phyloP scores from a whole-genome alignment of 331 rosid species.

The Quercus lobata region DNA sequence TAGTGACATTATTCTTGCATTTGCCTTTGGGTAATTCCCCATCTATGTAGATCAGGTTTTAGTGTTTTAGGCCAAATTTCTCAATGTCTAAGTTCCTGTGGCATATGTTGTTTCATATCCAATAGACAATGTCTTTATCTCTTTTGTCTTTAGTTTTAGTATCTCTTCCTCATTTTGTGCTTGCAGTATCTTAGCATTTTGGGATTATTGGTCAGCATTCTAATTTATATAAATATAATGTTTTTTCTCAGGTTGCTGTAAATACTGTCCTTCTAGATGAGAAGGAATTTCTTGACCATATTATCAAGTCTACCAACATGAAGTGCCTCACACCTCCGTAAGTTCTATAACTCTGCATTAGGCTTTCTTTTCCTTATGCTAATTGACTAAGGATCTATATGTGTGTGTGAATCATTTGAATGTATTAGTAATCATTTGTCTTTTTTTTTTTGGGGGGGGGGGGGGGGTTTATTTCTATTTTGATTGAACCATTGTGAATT shows the following conservation, averaged over 20 bases:
- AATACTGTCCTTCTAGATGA: constrained; percentile 82
- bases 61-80: background rate
- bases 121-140: background rate
- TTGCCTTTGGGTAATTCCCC: background rate
- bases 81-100: background rate
- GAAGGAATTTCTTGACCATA: constrained; percentile 85
- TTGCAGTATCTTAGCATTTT: background rate
- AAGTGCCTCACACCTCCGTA: constrained; percentile 97
- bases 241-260: constrained; percentile 79
- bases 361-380: background rate
- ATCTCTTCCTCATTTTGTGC: background rate
- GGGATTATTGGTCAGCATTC: constrained; percentile 9
- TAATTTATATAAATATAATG: background rate
- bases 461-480: background rate
- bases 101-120: background rate
- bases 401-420: background rate
- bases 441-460: background rate
- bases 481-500: background rate
- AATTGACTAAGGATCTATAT: background rate
- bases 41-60: background rate
- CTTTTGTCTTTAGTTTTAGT: background rate
- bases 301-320: constrained; percentile 96
- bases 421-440: background rate
- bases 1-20: background rate
- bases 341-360: constrained; percentile 29